These are phyloP conservation scores for Termitomyces sp. DNA, from an alignment of 768 basidiomycete species.

Conservation along the genomic window DNA sequence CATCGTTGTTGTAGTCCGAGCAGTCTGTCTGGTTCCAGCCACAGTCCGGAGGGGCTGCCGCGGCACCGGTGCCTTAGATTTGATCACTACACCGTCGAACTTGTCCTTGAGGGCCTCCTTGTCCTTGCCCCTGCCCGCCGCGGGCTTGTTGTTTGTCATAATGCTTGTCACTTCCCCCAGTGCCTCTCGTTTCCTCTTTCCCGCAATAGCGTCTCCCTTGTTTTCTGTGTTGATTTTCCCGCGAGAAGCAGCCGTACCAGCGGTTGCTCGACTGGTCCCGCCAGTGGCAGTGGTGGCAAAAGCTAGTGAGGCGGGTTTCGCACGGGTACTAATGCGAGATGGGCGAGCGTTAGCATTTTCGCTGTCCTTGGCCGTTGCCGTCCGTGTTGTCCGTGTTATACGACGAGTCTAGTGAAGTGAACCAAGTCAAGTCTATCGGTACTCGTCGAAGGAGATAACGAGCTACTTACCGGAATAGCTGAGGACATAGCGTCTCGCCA, in stretches of 20 bases:
- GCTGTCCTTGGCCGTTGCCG: slow-evolving; percentile 53
- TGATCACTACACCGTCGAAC: slow-evolving; percentile 61
- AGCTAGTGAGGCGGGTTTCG: slow-evolving; percentile 46
- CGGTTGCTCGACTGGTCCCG: slow-evolving; percentile 35
- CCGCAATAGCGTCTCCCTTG: slow-evolving; percentile 43
- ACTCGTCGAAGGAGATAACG: slow-evolving; percentile 1
- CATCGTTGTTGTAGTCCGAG: slow-evolving; percentile 19
- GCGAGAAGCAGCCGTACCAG: slow-evolving; percentile 46
- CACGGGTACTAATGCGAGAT: slow-evolving; percentile 52
- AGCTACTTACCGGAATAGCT: slow-evolving; percentile 35
- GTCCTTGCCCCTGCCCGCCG: slow-evolving; percentile 46
- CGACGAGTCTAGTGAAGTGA: slow-evolving; percentile 54
- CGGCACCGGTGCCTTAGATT: slow-evolving; percentile 35
- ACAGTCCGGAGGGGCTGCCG: slow-evolving; percentile 57
- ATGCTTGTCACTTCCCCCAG: slow-evolving; percentile 64
- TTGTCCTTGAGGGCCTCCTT: slow-evolving; percentile 50
- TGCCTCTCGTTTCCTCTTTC: slow-evolving; percentile 78
- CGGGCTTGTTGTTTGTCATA: slow-evolving; percentile 39
- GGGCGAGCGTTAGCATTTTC: slow-evolving; percentile 72
- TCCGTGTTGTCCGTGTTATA: slow-evolving; percentile 46
- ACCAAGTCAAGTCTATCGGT: slow-evolving; percentile 9
- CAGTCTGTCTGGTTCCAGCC: slow-evolving; percentile 34
- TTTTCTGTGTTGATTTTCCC: slow-evolving; percentile 39
- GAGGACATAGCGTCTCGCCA: slow-evolving; percentile 35
- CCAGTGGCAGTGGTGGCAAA: slow-evolving; percentile 31